Evolutionary conservation across 2,329 filamentous ascomycete genomes (phyloP).

Genomic region (Ophiosphaerella korrae): DNA sequence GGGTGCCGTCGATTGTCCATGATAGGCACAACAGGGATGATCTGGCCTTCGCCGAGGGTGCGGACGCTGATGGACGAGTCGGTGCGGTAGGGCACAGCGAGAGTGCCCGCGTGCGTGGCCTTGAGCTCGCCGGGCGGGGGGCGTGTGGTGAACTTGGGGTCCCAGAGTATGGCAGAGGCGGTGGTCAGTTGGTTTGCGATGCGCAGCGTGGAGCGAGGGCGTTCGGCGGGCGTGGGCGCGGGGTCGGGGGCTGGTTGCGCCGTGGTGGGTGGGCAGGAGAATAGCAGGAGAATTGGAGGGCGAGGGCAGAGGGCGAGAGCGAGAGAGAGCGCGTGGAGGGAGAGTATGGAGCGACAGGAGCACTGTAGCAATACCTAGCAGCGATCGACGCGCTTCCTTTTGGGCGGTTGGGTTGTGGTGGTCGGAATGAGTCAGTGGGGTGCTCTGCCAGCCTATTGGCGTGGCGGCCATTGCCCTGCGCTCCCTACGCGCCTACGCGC

Average conservation of each 20-base stretch:
- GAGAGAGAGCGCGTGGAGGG: no score
- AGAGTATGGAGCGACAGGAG: no score
- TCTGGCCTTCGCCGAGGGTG: slow-evolving; percentile 52
- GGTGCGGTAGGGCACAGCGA: slow-evolving; percentile 53
- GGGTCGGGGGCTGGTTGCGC: slow-evolving; percentile 26
- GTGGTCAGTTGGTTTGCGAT: slow-evolving; percentile 55
- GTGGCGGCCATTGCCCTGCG: no score
- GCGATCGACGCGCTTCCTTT: slow-evolving; percentile 1
- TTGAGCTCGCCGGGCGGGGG: slow-evolving; percentile 53
- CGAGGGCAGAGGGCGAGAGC: no score
- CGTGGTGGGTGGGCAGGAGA: slow-evolving; percentile 23
- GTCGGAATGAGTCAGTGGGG: not conserved
- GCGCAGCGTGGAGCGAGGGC: slow-evolving; percentile 34
- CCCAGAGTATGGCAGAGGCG: slow-evolving; percentile 57
- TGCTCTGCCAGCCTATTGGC: no score
- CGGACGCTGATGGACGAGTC: slow-evolving; percentile 59
- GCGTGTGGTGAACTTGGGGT: slow-evolving; percentile 53
- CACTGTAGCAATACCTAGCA: not conserved
- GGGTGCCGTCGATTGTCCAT: slow-evolving; percentile 96
- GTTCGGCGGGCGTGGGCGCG: slow-evolving; percentile 19
- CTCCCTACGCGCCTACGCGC: no score
- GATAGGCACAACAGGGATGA: slow-evolving; percentile 31
- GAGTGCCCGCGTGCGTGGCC: slow-evolving; percentile 56
- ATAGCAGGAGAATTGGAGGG: no score
- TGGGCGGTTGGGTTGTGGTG: not conserved